These are phyloP conservation scores for Saccharomyces hybrid DNA, from an alignment of 1,139 yeast genomes.

Conservation along the genomic window DNA sequence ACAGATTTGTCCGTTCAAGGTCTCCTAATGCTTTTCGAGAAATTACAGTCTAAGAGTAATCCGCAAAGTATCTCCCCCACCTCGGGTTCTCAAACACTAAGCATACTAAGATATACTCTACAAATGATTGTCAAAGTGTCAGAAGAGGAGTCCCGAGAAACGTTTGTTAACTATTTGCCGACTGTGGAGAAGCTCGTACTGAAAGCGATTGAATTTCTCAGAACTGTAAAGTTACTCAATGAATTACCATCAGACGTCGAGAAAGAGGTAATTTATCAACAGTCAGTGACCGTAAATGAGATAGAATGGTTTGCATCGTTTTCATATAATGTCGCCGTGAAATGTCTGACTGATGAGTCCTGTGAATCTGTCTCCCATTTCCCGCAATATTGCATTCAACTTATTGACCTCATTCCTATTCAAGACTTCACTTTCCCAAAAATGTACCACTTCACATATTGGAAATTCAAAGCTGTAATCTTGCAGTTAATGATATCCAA, in stretches of 20 bases:
- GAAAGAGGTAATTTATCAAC: conserved; percentile 2
- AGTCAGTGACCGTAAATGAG: conserved; percentile 18
- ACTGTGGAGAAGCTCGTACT: conserved; percentile 10
- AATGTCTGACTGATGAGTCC: conserved; percentile 8
- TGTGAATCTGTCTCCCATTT: conserved; percentile 3
- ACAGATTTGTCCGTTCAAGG: conserved; percentile 14
- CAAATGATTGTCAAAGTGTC: conserved; percentile 21
- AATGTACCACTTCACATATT: conserved; percentile 15
- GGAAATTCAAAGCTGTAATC: conserved; percentile 14
- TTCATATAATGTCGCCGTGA: conserved; percentile 19
- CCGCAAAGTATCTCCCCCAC: neutral
- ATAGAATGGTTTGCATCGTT: conserved; percentile 28
- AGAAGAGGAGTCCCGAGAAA: conserved; percentile 11
- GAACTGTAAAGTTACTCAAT: conserved; percentile 6
- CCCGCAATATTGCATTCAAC: conserved; percentile 9
- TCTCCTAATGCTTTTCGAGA: conserved; percentile 15
- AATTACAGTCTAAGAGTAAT: conserved; percentile 7
- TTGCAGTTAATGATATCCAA: conserved; percentile 6
- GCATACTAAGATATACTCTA: conserved; percentile 20
- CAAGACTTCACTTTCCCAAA: conserved; percentile 15
- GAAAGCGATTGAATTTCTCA: conserved; percentile 11
- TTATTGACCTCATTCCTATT: conserved; percentile 15
- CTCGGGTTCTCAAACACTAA: conserved; percentile 12
- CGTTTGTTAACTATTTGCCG: conserved; percentile 6
- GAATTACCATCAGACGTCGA: conserved; percentile 1